Conservation (phyloP, 768 basidiomycete genomes). For the Suillus paluster region DNA sequence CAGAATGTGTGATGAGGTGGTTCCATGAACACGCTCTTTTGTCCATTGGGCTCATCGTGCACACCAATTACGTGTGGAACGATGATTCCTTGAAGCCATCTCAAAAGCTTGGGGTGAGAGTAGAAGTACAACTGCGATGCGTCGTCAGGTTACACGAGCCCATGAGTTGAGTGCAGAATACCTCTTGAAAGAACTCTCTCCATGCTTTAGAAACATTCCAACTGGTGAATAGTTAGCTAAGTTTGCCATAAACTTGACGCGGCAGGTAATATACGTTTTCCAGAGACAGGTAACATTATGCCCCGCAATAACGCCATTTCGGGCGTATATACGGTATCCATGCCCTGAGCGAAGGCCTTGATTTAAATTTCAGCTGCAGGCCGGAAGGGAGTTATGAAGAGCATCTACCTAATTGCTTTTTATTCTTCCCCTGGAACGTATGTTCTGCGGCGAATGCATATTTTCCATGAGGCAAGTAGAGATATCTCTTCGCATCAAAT, state of each 20-base stretch:
- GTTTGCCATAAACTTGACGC: background rate
- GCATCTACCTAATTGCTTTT: background rate
- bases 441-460: conserved; percentile 14
- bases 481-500: conserved; percentile 11
- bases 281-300: conserved; percentile 16
- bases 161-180: background rate
- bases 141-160: background rate
- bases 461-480: conserved; percentile 16
- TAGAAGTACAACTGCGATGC: conserved; percentile 20
- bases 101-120: conserved; percentile 19
- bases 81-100: conserved; percentile 25
- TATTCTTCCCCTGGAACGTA: background rate
- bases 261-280: conserved; percentile 15
- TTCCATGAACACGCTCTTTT: conserved; percentile 22
- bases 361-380: background rate
- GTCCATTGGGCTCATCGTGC: conserved; percentile 12
- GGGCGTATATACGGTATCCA: background rate
- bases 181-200: conserved; percentile 15
- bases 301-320: conserved; percentile 13
- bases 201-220: conserved; percentile 8
- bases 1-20: conserved; percentile 22
- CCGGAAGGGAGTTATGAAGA: background rate
- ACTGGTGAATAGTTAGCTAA: conserved; percentile 1
- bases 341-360: background rate
- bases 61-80: conserved; percentile 22